Evolutionary conservation across 1,284 basidiomycete species (phyloP), one percentile per base, ranked within the genome.

Genomic region (Malassezia equina): DNA sequence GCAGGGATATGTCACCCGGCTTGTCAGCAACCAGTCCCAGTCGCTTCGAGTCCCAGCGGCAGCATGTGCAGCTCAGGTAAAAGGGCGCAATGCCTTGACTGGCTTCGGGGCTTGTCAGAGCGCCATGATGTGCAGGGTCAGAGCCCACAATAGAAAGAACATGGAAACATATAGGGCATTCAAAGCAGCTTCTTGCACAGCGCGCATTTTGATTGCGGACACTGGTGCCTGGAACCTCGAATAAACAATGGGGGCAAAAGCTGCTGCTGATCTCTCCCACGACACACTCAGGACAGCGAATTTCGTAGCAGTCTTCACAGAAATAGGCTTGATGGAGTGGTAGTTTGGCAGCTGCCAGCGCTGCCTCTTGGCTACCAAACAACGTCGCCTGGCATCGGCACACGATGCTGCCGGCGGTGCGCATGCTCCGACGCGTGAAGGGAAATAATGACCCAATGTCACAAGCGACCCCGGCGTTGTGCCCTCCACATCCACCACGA

Each of bases 161-260:
- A 65, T 91, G 87, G 29, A 83, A 81, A 76, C 93, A 98, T 66
- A 83, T 84, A 2, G 94, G 94, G 71, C 94, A 99, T 71, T 85
- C 81, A 76, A 96, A 98, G 78, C 94, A 99, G 71, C 94, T 96
- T 47, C 94, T 82, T 11, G 91, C 89, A 75, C 94, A 98, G 86
- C 90, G 81, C 69, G 94, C 95, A 80, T 90, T 91, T 76, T 98
- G 91, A 7, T 85, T 88, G 59, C 91, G 81, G 7, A 98, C 90
- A 68, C 88, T 93, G 2, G 94, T 90, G 67, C 86, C 88, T 0
- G 93, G 94, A 4, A 98, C 93, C 69, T 98, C 94, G 75, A 98
- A 98, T n/a, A 96, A 80, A 75, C 94, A 99, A 75, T 93, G 91
- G 21, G 94, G 94, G 71, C 94, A 99, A 75, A 88, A 96, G 76